Conservation (phyloP, 208 protist species). For the Acanthamoeba comandoni region DNA sequence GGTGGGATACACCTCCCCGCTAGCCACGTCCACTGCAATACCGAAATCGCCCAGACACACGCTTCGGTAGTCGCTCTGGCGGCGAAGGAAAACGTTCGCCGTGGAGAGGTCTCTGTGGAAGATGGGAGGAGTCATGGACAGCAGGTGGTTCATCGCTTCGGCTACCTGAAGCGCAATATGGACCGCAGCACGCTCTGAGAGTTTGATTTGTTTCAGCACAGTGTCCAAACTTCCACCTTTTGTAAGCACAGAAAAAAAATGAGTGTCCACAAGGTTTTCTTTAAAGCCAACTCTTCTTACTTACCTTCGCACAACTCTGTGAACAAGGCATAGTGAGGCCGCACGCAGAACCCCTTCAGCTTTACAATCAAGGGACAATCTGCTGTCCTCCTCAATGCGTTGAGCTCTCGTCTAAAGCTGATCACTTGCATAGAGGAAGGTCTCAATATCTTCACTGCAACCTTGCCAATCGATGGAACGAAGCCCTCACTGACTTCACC, state of each 20-base stretch:
- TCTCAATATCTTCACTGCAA: constrained; percentile 45
- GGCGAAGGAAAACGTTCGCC: constrained; percentile 11
- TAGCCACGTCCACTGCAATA: background rate
- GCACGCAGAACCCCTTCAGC: background rate
- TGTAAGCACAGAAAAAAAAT: background rate
- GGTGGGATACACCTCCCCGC: background rate
- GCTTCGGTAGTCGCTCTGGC: constrained; percentile 7
- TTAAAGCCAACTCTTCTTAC: background rate
- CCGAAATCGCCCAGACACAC: constrained; percentile 22
- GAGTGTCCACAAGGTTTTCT: too few relatives aligned
- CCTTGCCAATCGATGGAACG: background rate
- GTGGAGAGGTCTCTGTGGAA: constrained; percentile 18
- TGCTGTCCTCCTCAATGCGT: background rate
- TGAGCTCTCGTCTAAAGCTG: constrained; percentile 12
- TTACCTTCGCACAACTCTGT: constrained; percentile 29
- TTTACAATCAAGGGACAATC: background rate
- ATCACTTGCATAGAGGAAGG: background rate
- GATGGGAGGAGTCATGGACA: constrained; percentile 1
- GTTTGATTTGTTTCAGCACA: background rate
- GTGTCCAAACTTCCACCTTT: constrained; percentile 2
- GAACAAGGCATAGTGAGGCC: background rate
- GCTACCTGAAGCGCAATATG: background rate
- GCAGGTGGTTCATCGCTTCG: constrained; percentile 12
- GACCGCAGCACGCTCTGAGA: background rate
- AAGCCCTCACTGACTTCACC: background rate